These are phyloP conservation scores for Aspergillus felis DNA, from an alignment of 2,329 filamentous ascomycete species.

Conservation along the genomic window DNA sequence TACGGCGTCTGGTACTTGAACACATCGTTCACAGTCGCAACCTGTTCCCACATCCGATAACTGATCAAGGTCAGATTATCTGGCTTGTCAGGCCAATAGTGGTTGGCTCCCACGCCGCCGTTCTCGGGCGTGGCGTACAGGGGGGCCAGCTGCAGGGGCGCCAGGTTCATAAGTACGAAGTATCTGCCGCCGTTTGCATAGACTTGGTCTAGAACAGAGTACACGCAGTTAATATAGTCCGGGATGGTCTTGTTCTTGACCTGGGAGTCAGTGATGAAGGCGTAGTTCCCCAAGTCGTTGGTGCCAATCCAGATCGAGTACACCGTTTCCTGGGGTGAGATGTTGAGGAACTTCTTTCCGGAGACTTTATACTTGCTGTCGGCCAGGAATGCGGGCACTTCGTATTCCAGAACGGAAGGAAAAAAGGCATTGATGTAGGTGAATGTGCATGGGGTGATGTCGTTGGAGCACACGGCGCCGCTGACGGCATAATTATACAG, in stretches of 20 bases:
- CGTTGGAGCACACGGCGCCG: conserved; percentile 69
- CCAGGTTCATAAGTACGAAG: conserved; percentile 68
- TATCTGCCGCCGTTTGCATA: conserved; percentile 64
- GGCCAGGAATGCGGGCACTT: conserved; percentile 45
- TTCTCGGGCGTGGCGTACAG: conserved; percentile 56
- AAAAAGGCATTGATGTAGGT: conserved; percentile 51
- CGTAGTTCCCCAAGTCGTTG: conserved; percentile 67
- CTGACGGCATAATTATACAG: conserved; percentile 67
- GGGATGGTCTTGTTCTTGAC: conserved; percentile 55
- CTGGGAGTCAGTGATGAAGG: conserved; percentile 64
- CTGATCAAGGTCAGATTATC: conserved; percentile 50
- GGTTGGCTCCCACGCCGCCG: conserved; percentile 41
- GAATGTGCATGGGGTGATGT: conserved; percentile 57
- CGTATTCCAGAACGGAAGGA: conserved; percentile 61
- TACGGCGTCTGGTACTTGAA: conserved; percentile 51
- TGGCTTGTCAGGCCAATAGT: conserved; percentile 47
- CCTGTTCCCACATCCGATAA: conserved; percentile 51
- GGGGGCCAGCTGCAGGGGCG: conserved; percentile 64
- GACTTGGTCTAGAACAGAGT: conserved; percentile 57
- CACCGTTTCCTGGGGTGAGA: conserved; percentile 57
- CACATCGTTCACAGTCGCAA: conserved; percentile 49
- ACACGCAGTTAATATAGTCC: conserved; percentile 67
- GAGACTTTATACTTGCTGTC: conserved; percentile 22
- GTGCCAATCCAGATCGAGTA: conserved; percentile 79
- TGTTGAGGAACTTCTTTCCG: conserved; percentile 32